A percentile compares a stretch with the other conserved stretches of the same genome.
These are phyloP conservation scores for Penicillium janthinellum DNA, from an alignment of 2,329 filamentous ascomycete species.

Conservation along the genomic window DNA sequence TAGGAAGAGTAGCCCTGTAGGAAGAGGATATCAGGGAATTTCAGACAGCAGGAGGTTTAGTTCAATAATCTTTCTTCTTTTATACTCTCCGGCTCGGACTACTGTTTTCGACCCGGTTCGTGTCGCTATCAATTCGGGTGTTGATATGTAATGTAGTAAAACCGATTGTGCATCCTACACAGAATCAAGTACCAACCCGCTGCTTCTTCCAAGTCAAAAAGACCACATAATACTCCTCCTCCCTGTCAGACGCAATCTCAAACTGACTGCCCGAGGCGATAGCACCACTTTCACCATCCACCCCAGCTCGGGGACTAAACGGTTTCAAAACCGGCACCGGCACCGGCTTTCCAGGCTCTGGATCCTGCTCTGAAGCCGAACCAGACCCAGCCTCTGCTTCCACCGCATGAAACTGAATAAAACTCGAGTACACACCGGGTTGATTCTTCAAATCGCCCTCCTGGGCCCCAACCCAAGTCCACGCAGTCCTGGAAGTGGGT, in stretches of 20 bases:
- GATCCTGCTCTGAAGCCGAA: background rate
- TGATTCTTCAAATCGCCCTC: background rate
- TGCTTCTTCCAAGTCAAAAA: constrained; percentile 3
- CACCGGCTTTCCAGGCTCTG: background rate
- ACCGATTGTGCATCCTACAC: background rate
- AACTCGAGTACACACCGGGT: background rate
- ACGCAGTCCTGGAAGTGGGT: background rate
- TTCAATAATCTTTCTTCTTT: too few species aligned
- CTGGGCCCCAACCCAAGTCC: background rate
- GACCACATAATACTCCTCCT: background rate
- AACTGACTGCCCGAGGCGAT: background rate
- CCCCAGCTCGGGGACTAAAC: background rate
- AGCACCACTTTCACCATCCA: background rate
- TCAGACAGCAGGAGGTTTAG: too few species aligned
- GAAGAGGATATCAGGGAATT: too few species aligned
- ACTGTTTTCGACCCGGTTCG: too few species aligned
- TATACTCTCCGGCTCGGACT: too few species aligned
- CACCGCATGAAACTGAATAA: background rate
- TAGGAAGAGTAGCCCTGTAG: too few species aligned
- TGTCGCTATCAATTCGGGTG: too few species aligned
- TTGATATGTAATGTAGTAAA: too few species aligned
- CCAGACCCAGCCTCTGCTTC: background rate
- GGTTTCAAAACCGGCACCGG: background rate
- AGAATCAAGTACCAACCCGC: background rate
- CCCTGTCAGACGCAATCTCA: background rate